Evolutionary conservation across 495 filamentous ascomycete genomes (phyloP), one percentile per base, ranked within the genome.

Genomic region (Glonium stellatum): DNA sequence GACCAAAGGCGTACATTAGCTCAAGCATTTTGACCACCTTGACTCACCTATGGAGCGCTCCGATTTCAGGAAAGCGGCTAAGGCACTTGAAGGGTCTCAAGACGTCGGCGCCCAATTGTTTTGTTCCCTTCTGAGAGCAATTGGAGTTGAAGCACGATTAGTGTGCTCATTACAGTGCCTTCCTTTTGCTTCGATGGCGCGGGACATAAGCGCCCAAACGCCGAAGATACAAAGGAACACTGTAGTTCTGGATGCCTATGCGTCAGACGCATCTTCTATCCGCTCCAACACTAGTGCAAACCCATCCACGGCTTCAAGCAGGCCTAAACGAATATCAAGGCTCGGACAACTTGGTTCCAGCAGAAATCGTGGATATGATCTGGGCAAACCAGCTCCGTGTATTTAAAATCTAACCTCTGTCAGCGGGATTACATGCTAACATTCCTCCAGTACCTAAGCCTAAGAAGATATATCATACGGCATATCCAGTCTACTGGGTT

Each of bases 161-260:
- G 88, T 97, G 1, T 97, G 92, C 72, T 99, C 95, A 9, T 78
- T 99, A 12, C 92, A 97, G 66, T 80, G 84, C 0, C 77, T 99
- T 3, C 77, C 89, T 1, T 92, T 93, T 64, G 79, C 77, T 22
- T 79, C 85, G 0, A 78, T 79, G 1, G 77, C 68, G 15, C 76
- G 78, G 27, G 61, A 72, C 1, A 56, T 80, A 1, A 62, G 42
- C 34, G 63, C 55, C 0, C 86, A 82, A 61, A 73, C 78, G 5
- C 63, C 66, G 49, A 74, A 73, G 1, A 71, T 76, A 0, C 64
- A 73, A 8, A 81, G 75, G 60, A 57, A 72, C 11, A 63, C 73
- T 1, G 75, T 75, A 4, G 72, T 76, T 42, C 69, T 77, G 37
- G 61, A 66, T 34, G 46, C 60, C 25, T 66, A 64, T 23, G 57